Evolutionary conservation across 768 basidiomycete species (phyloP).

Genomic region (Amylocystis lapponica): DNA sequence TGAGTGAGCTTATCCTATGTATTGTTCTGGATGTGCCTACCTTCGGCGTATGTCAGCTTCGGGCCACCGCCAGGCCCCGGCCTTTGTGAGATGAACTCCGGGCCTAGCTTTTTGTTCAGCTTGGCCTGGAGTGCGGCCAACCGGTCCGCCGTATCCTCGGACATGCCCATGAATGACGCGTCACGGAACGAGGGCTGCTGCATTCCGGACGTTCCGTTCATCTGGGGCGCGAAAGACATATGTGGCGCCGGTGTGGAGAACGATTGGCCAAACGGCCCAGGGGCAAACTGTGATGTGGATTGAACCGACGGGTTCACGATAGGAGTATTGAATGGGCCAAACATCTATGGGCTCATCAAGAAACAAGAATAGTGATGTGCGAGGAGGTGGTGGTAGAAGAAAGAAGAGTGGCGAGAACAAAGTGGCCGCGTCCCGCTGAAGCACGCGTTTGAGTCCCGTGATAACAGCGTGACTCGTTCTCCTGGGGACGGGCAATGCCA

Average conservation of each 20-base stretch:
- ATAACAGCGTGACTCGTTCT: no score
- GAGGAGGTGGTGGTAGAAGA: no score
- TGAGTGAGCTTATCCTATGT: background rate
- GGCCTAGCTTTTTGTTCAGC: constrained; percentile 84
- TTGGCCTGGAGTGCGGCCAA: constrained; percentile 74
- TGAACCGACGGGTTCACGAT: no score
- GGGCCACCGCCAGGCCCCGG: constrained; percentile 83
- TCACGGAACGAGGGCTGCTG: constrained; percentile 10
- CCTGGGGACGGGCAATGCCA: no score
- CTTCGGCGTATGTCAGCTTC: constrained; percentile 92
- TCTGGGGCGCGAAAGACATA: constrained; percentile 58
- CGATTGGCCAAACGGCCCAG: constrained; percentile 24
- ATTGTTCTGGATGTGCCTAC: constrained; percentile 44
- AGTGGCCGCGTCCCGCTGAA: no score
- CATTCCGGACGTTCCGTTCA: constrained; percentile 46
- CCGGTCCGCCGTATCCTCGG: constrained; percentile 58
- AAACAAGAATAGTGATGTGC: no score
- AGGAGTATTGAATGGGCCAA: no score
- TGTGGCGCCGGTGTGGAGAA: constrained; percentile 15
- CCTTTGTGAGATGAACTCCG: constrained; percentile 87
- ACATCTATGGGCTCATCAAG: no score
- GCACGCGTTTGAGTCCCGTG: no score
- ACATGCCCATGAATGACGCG: constrained; percentile 35
- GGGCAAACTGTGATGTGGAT: no score
- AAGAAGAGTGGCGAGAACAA: no score